These are phyloP conservation scores for Fragaria ananassa DNA, from an alignment of 306 rosid species.

Conservation along the genomic window DNA sequence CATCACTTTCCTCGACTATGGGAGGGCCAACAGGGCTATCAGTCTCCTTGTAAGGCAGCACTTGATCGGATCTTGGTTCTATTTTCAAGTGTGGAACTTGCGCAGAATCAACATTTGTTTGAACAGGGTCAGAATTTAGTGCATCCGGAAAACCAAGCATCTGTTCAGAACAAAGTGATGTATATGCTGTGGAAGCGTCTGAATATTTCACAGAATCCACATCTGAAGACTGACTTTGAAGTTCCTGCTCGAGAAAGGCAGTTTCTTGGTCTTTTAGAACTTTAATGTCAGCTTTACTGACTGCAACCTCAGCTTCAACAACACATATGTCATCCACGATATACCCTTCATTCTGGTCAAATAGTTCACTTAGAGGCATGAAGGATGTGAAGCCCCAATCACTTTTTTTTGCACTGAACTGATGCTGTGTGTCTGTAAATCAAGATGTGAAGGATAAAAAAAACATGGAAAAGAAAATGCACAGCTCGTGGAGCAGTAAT, in stretches of 20 bases:
- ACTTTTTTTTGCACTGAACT: constrained; percentile 12
- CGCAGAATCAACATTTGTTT: background rate
- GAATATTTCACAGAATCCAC: constrained; percentile 3
- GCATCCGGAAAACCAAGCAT: background rate
- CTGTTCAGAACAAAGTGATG: background rate
- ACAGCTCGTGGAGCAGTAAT: background rate
- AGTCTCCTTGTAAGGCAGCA: background rate
- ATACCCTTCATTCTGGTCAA: background rate
- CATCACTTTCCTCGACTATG: background rate
- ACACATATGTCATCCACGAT: constrained; percentile 14
- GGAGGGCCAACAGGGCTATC: constrained; percentile 3
- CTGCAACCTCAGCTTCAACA: constrained; percentile 24
- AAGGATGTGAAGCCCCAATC: constrained; percentile 25
- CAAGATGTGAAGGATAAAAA: background rate
- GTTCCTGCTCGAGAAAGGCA: background rate
- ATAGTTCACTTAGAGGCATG: constrained; percentile 21
- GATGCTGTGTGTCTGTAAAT: constrained; percentile 15
- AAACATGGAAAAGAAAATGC: background rate
- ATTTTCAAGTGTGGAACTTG: background rate
- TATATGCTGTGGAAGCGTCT: background rate
- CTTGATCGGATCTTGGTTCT: background rate
- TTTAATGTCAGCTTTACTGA: constrained; percentile 16
- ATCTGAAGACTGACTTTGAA: background rate
- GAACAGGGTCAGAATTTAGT: background rate
- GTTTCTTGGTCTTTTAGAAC: background rate